Base-by-base conservation (phyloP, 1,139 yeast species). In the Zygoascus hellenicus region DNA sequence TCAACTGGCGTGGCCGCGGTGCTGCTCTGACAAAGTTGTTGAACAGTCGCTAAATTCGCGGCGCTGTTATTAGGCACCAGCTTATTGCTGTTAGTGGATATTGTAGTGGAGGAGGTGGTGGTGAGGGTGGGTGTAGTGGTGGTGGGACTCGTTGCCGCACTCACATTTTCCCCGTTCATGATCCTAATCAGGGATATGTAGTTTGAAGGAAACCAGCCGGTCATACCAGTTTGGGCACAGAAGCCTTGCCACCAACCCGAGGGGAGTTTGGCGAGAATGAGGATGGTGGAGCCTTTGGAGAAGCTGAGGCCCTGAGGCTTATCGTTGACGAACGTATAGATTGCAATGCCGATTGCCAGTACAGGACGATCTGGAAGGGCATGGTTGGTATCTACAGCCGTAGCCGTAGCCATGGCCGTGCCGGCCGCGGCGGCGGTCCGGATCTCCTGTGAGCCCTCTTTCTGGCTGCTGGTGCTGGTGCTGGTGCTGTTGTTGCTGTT, bases 271-370 rank as follows among this genome's bases (percentile, higher is more conserved):
- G 71, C 68, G 22, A 86, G 72, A n/a, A 87, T 69, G 48, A 72
- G 65, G 57, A 80, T 74, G 54, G 84, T 67, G 62, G 89, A 96
- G 51, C 69, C 69, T 26, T 54, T 78, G 75, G 33, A 80, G 75
- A 60, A 92, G 79, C 54, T 74, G 76, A 58, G 75, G 72, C 68
- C 85, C 88, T 59, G 79, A 73, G 53, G 82, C 77, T 62, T 92
- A 67, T 53, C 78, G 70, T 68, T 95, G 79, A 49, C 41, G 46
- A 60, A n/a, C 89, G 83, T 26, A 84, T 92, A 67, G 77, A 87
- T 7, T 78, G 22, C 96, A 6, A 54, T 49, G 9, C 59, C 64
- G 5, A 55, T 52, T 36, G 54, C 62, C 22, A 55, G 48, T 26
- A 50, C 49, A 2, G 34, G 39, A 9, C 39, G 39, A 13, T 36